These are phyloP conservation scores for Zarea fungicola DNA, from an alignment of 2,329 filamentous ascomycete species.

Conservation along the genomic window DNA sequence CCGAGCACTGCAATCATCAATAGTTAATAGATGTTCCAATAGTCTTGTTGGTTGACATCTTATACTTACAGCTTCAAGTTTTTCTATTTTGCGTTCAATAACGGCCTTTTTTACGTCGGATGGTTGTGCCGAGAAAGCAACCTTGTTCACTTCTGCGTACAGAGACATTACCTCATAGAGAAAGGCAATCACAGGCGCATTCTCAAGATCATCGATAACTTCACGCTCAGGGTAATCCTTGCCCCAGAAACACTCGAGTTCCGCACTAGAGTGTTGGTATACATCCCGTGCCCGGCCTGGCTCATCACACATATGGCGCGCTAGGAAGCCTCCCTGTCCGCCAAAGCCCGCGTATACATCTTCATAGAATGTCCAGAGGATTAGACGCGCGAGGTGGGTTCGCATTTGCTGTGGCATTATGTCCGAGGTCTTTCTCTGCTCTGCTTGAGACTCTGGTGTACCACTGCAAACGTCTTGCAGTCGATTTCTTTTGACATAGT, in stretches of 20 bases:
- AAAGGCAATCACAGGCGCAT: conserved; percentile 3
- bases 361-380: conserved; percentile 9
- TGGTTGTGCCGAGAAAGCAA: neutral
- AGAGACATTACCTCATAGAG: conserved; percentile 2
- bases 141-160: conserved; percentile 1
- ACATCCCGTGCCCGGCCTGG: neutral
- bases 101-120: neutral
- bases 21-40: neutral
- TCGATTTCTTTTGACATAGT: neutral
- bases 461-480: neutral
- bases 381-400: conserved; percentile 1
- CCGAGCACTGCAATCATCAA: neutral
- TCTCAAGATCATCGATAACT: conserved; percentile 6
- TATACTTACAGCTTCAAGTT: neutral
- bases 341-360: conserved; percentile 1
- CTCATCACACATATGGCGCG: neutral
- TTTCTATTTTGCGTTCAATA: neutral
- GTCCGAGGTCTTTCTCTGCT: neutral
- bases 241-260: conserved; percentile 6
- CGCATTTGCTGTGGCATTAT: neutral
- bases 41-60: too few species aligned
- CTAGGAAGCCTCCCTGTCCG: conserved; percentile 3
- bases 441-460: neutral
- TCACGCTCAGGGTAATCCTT: conserved; percentile 4
- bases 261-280: conserved; percentile 1